Conservation (phyloP, 1,284 basidiomycete species). For the Apiotrichum brassicae region DNA sequence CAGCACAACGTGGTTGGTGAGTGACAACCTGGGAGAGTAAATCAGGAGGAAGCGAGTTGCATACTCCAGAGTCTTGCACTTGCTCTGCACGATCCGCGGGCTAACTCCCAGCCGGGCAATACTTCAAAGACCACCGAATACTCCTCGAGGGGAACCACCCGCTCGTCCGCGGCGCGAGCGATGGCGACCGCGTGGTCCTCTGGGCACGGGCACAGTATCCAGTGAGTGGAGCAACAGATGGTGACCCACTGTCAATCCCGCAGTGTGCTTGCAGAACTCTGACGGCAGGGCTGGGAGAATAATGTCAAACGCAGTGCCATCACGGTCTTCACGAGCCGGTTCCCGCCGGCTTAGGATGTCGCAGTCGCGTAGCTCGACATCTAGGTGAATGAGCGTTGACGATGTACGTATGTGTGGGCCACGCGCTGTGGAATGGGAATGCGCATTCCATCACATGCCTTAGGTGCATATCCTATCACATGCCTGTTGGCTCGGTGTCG, state of each 20-base stretch:
- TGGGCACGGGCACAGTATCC: constrained; percentile 38
- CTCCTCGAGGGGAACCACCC: constrained; percentile 21
- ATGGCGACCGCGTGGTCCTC: constrained; percentile 36
- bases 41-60: too few species aligned
- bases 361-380: background rate
- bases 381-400: too few species aligned
- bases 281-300: constrained; percentile 34
- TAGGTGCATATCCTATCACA: too few species aligned
- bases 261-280: too few species aligned
- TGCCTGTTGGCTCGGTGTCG: too few species aligned
- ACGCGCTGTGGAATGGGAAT: too few species aligned
- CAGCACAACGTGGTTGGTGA: constrained; percentile 40
- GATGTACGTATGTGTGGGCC: too few species aligned
- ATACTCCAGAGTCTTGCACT: too few species aligned
- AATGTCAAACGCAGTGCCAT: constrained; percentile 25
- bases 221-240: constrained; percentile 15
- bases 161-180: constrained; percentile 19
- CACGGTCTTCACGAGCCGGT: constrained; percentile 20
- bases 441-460: too few species aligned
- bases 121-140: constrained; percentile 30
- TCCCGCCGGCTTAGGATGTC: background rate
- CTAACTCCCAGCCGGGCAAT: constrained; percentile 31
- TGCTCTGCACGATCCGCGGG: background rate
- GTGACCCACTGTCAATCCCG: too few species aligned
- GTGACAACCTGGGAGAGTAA: too few species aligned